Base-by-base conservation (phyloP, 2,329 filamentous ascomycete genomes). In the Thermothelomyces thermophilus region DNA sequence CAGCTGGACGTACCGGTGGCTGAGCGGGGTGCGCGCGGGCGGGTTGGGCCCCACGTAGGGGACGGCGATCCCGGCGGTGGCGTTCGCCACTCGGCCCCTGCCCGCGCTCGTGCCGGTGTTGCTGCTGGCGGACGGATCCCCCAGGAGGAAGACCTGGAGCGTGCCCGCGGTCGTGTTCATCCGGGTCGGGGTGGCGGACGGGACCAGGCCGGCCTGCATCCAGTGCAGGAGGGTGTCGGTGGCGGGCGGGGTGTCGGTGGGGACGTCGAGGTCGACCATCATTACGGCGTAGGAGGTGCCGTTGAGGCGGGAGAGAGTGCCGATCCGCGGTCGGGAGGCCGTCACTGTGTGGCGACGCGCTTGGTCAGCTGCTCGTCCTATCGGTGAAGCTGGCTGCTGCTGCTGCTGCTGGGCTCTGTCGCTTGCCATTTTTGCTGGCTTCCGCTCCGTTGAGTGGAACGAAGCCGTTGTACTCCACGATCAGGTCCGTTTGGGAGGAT, bases 191-290 rank as follows among this genome's bases (percentile, higher is more conserved):
- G 31, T 16, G 22, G 33, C 14, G 14, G 64, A 54, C 10, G 64
- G 63, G 19, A 57, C 61, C 16, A 72, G 61, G n/a, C 62, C 66
- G 1, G 63, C 69, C 60, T 72, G 70, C 62, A 71, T 59, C 70
- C 70, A 73, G 62, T 72, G 68, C 35, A 72, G 64, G 19, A 71
- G 58, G 11, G 69, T 72, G 48, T 57, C 61, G 9, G 68, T 70
- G 40, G 58, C 43, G 1, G 66, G 58, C 3, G 68, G 64, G 34
- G 24, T 64, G 55, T 64, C 67, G 10, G 70, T 71, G 40, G 70
- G 74, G 63, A 70, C 77, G 56, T 74, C 74, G 5, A 76, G 65
- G 51, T 72, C 69, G 41, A 72, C 62, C 70, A 72, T 72, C 50
- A 72, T 46, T 28, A 72, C 61, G 13, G 68, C 66, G 54, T 68